Percentiles rank a stretch among this genome's conserved stretches.
These are phyloP conservation scores for Trichoderma koningii DNA, from an alignment of 2,329 filamentous ascomycete species.

Conservation along the genomic window DNA sequence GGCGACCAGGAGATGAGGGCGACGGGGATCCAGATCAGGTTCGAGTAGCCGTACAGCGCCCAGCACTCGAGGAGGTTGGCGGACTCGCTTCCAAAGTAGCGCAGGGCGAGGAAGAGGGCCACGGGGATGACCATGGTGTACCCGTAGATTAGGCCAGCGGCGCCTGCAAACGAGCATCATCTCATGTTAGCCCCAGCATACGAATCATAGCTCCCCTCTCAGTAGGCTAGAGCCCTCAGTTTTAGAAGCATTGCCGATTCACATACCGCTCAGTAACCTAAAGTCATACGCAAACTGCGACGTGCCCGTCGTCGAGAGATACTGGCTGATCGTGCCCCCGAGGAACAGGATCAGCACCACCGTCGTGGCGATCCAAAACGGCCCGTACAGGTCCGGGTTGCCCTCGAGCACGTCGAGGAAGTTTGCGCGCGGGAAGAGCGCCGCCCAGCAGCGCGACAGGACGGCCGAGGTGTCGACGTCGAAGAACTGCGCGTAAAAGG, in stretches of 20 bases:
- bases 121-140: conserved; percentile 89
- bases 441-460: conserved; percentile 79
- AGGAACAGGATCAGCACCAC: conserved; percentile 95
- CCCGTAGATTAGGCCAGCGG: conserved; percentile 90
- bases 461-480: conserved; percentile 95
- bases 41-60: conserved; percentile 93
- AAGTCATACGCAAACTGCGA: conserved; percentile 91
- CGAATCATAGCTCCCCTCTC: no score
- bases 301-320: conserved; percentile 68
- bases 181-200: conserved; percentile 10
- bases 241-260: conserved; percentile 31
- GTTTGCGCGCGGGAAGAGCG: conserved; percentile 88
- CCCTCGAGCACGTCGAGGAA: conserved; percentile 97
- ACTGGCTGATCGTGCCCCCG: conserved; percentile 92
- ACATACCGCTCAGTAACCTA: conserved; percentile 73
- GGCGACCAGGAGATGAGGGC: conserved; percentile 89
- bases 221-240: no score
- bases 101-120: conserved; percentile 80
- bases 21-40: conserved; percentile 96
- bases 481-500: conserved; percentile 97
- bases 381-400: conserved; percentile 94
- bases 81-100: conserved; percentile 93
- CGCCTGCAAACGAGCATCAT: conserved; percentile 47
- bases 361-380: conserved; percentile 98
- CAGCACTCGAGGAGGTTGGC: conserved; percentile 94